Conservation (phyloP, 2,329 filamentous ascomycete genomes). For the Fusarium napiforme region DNA sequence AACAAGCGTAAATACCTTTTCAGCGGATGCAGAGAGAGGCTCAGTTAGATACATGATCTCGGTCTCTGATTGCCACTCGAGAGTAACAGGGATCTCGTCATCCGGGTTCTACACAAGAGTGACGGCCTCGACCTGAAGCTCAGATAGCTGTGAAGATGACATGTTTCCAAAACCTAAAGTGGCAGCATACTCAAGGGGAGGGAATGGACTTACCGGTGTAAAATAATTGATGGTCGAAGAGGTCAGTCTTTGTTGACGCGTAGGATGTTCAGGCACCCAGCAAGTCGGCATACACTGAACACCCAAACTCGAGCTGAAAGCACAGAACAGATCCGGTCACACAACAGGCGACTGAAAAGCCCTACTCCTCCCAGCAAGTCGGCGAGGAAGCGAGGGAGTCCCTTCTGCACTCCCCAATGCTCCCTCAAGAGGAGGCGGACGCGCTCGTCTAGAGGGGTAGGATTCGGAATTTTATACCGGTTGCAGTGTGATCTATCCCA, state of each 20-base stretch:
- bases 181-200: fast-evolving
- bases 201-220: fast-evolving
- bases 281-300: neutral
- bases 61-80: neutral
- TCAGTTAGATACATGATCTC: neutral
- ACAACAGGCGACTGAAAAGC: neutral
- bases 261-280: neutral
- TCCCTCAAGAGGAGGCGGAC: neutral
- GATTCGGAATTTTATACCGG: neutral
- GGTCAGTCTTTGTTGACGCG: neutral
- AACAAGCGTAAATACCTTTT: neutral
- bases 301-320: neutral
- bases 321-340: neutral
- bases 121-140: neutral
- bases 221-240: neutral
- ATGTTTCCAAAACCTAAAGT: neutral
- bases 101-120: neutral
- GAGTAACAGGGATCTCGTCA: neutral
- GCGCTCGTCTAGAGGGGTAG: neutral
- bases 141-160: neutral
- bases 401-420: neutral
- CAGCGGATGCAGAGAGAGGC: neutral
- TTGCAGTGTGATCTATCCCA: neutral
- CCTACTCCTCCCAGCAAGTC: neutral
- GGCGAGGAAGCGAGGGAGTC: neutral